Percentiles rank a stretch among this genome's conserved stretches.
These are phyloP conservation scores for Taiozyma sp. DNA, from an alignment of 1,139 yeast species.

Conservation along the genomic window DNA sequence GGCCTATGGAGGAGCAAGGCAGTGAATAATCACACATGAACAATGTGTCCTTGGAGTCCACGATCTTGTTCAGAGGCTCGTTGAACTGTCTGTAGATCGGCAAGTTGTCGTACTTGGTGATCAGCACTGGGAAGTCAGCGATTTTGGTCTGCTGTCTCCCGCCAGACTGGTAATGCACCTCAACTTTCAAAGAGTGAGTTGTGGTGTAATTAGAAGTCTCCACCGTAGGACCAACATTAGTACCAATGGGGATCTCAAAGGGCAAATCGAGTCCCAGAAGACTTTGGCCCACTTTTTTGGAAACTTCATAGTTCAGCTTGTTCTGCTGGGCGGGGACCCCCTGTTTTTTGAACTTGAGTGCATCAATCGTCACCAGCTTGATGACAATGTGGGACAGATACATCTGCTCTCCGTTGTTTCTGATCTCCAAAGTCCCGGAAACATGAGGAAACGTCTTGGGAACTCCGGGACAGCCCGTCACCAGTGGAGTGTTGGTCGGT, in stretches of 20 bases:
- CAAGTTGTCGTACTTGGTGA: conserved; percentile 45
- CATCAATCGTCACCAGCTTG: conserved; percentile 7
- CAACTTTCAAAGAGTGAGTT: conserved; percentile 12
- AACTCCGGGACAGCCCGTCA: conserved; percentile 61
- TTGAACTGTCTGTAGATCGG: conserved; percentile 50
- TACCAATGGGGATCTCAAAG: conserved; percentile 51
- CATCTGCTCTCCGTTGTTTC: conserved; percentile 22
- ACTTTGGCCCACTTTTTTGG: conserved; percentile 30
- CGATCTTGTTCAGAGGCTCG: conserved; percentile 40
- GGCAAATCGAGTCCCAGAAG: conserved; percentile 54
- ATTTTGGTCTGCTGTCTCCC: conserved; percentile 8
- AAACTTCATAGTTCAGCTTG: conserved; percentile 32
- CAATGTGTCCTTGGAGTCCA: conserved; percentile 37
- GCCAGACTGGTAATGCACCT: conserved; percentile 3
- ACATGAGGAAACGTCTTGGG: conserved; percentile 44
- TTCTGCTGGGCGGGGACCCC: conserved; percentile 27
- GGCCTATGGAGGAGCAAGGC: conserved; percentile 46
- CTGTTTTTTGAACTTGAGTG: conserved; percentile 38
- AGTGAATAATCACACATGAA: conserved; percentile 38
- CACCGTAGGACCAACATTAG: conserved; percentile 42
- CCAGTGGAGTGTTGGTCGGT: conserved; percentile 42
- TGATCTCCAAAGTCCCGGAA: conserved; percentile 27
- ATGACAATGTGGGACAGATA: conserved; percentile 3
- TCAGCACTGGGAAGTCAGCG: conserved; percentile 38
- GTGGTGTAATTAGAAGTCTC: conserved; percentile 26